Evolutionary conservation across 176 grass and related monocot species (phyloP), one percentile per base, ranked within the genome.

Genomic region (Zoysia japonica): DNA sequence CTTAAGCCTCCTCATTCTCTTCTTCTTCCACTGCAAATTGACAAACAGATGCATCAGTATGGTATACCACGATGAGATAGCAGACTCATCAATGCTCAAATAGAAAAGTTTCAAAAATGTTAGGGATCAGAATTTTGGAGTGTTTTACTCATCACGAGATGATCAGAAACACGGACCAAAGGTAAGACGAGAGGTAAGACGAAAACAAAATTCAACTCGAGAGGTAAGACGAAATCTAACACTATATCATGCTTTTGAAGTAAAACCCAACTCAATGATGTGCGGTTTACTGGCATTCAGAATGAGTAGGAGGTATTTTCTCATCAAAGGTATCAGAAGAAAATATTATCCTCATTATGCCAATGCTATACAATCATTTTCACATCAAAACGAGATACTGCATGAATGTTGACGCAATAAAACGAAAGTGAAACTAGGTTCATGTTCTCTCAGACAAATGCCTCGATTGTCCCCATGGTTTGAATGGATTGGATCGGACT

Each of bases 1-100:
- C 89, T 96, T 96, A 48, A 90, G 90, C 65, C 93, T 83, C 89
- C 89, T 92, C 93, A 96, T 96, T 50, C 89, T 87, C 93, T 96
- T 96, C 85, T 96, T 91, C 93, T 96, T 96, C 93, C 89, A 96
- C 93, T 96, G 80, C 16, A 76, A 0, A 70, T 55, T 3, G 12
- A 4, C 65, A 11, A 9, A 48, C 50, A 12, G 1, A 40, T 19
- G 2, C 0, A 53, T 67, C 16, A 67, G 47, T 1, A 7, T 9
- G 0, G 0, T 16, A 40, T 3, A 36, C 11, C 8, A 61, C 2
- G 7, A 3, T 19, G 15, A 57, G 1, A 19, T n/a, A 7, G 8
- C 16, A 8, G 44, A 45, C 9, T 10, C 3, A 0, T 4, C 13
- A 54, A 1, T 16, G 52, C 5, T 54, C 2, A 54, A 16, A 17